Evolutionary conservation across 768 basidiomycete species (phyloP), one percentile per base, ranked within the genome.

Genomic region (Gyrodon lividus): DNA sequence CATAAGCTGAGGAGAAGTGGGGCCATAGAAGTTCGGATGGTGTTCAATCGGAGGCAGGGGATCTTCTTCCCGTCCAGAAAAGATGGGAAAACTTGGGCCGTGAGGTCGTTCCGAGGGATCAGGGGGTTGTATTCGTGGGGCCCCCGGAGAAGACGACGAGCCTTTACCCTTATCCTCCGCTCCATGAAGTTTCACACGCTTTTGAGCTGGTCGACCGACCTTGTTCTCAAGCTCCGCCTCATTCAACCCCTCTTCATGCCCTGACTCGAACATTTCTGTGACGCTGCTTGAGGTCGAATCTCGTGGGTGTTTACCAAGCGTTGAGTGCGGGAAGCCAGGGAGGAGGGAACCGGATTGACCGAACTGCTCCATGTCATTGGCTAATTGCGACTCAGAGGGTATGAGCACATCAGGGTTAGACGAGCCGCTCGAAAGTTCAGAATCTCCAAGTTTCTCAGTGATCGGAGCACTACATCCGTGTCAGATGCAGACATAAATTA

Each of bases 281-380:
- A 74, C 58, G 46, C 73, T 71, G 56, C 74, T 79, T 10, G 73
- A 70, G 8, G 72, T 67, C 2, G 79, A 72, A 55, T 81, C 81
- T 54, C 86, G 75, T 45, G 74, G 77, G 30, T 84, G 80, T 63
- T 89, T 89, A n/a, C 87, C 87, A 16, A 89, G 74, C 26, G 74
- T 71, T 19, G 70, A 76, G 38, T 75, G 72, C 4, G 77, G 67
- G 51, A 75, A 63, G 10, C 74, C 77, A 37, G 77, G 63, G 16
- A 69, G 52, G 39, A 69, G 57, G 37, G 43, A 53, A 31, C 61
- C 50, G 12, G 48, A 20, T 33, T 60, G 57, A 16, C 40, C 52
- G 22, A 52, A 52, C 23, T 55, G 55, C 20, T 56, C 60, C 30
- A 23, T 34, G 8, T 55, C 55, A 33, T 50, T 31, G 19, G 19